Conservation (phyloP, 2,329 filamentous ascomycete species). For the Pochonia chlamydosporia region DNA sequence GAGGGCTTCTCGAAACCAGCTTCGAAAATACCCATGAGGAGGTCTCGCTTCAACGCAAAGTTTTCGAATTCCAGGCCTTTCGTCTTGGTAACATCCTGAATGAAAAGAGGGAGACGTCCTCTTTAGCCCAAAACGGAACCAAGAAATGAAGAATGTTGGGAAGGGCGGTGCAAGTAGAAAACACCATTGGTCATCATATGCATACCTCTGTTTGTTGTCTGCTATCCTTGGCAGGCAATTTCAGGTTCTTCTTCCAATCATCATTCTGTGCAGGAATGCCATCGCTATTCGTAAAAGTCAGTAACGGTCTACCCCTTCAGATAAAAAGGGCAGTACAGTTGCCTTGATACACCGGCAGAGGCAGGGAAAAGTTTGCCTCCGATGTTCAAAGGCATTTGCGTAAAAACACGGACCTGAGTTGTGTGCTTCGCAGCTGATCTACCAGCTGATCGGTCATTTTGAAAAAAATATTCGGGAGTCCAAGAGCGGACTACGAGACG, state of each 20-base stretch:
- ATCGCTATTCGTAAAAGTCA: conserved; percentile 34
- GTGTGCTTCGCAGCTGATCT: conserved; percentile 37
- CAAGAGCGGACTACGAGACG: conserved; percentile 19
- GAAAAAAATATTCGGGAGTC: conserved; percentile 18
- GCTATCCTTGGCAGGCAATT: conserved; percentile 66
- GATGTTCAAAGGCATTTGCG: background rate
- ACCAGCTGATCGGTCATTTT: conserved; percentile 40
- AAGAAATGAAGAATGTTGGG: background rate
- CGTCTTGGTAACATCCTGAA: conserved; percentile 91
- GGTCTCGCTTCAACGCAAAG: conserved; percentile 87
- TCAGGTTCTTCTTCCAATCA: conserved; percentile 71
- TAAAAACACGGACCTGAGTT: conserved; percentile 30
- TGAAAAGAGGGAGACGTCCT: conserved; percentile 7
- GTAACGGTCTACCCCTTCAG: no score
- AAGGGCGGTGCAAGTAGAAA: background rate
- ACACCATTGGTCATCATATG: conserved; percentile 2
- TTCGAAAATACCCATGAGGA: conserved; percentile 99
- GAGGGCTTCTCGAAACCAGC: conserved; percentile 98
- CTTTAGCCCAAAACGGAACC: conserved; percentile 11
- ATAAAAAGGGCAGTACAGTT: conserved; percentile 1
- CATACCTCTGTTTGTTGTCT: conserved; percentile 75
- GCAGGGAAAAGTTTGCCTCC: conserved; percentile 22
- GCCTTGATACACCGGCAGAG: conserved; percentile 12
- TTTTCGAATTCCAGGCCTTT: conserved; percentile 98
- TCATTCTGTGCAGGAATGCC: conserved; percentile 39